Evolutionary conservation across 1,284 basidiomycete species (phyloP).

Genomic region (Volvariella surrecta): DNA sequence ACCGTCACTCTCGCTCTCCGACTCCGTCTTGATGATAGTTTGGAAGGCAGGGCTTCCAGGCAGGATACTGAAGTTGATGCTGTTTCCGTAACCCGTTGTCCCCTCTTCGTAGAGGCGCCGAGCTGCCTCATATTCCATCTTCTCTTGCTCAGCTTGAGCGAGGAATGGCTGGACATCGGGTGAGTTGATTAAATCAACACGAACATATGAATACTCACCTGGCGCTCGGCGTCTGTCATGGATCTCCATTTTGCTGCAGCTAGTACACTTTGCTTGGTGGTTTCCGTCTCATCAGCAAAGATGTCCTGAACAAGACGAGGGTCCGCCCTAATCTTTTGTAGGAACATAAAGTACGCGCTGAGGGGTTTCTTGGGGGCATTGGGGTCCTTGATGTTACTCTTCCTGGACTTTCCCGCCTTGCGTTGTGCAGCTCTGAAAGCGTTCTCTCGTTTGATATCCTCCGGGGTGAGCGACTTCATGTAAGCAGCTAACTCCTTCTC

Average conservation of each 20-base stretch:
- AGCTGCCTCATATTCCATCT: constrained; percentile 83
- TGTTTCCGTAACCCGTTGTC: constrained; percentile 56
- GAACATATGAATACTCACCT: constrained; percentile 39
- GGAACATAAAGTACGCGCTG: constrained; percentile 92
- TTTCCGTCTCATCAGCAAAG: constrained; percentile 91
- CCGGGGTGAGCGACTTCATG: constrained; percentile 86
- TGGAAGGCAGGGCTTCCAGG: constrained; percentile 53
- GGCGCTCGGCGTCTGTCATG: constrained; percentile 87
- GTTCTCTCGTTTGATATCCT: constrained; percentile 94
- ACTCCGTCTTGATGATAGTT: constrained; percentile 52
- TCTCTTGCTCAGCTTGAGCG: constrained; percentile 86
- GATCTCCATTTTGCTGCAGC: constrained; percentile 90
- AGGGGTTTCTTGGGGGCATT: constrained; percentile 96
- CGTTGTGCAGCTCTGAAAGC: constrained; percentile 85
- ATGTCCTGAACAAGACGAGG: constrained; percentile 66
- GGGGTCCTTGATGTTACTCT: constrained; percentile 94
- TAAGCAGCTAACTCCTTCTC: constrained; percentile 81
- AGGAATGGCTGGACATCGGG: constrained; percentile 65
- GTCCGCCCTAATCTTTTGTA: constrained; percentile 80
- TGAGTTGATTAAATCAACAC: constrained; percentile 10
- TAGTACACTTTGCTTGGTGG: constrained; percentile 90
- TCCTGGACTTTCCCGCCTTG: constrained; percentile 88
- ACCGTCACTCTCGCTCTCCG: constrained; percentile 58
- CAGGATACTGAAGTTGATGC: constrained; percentile 72
- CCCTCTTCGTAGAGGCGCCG: constrained; percentile 79